These are phyloP conservation scores for Suillus discolor DNA, from an alignment of 768 basidiomycete species.

Conservation along the genomic window DNA sequence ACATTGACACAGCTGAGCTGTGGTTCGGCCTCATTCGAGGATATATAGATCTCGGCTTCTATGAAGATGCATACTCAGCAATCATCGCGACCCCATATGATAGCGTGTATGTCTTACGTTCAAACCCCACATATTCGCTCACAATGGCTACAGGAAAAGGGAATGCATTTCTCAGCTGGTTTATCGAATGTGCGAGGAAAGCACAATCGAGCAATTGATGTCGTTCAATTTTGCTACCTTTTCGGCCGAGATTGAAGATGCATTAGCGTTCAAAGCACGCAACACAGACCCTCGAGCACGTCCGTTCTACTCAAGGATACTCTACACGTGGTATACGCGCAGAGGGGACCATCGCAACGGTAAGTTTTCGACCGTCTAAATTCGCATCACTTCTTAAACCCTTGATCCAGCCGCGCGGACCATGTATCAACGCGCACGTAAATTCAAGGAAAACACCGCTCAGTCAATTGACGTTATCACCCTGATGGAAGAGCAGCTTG, in stretches of 20 bases:
- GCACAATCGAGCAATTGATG: constrained; percentile 77
- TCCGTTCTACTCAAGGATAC: constrained; percentile 86
- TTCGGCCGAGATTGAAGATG: constrained; percentile 84
- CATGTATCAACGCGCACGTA: constrained; percentile 91
- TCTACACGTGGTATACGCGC: constrained; percentile 92
- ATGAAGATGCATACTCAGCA: constrained; percentile 86
- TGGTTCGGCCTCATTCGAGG: constrained; percentile 83
- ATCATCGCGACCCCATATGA: constrained; percentile 75
- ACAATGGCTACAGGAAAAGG: constrained; percentile 57
- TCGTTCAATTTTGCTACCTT: constrained; percentile 84
- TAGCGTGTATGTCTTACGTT: constrained; percentile 63
- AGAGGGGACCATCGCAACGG: constrained; percentile 92
- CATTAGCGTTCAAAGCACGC: constrained; percentile 89
- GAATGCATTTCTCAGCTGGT: constrained; percentile 83
- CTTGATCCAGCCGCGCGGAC: constrained; percentile 71
- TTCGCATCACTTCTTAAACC: constrained; percentile 24
- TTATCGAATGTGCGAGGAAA: constrained; percentile 90
- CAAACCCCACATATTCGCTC: constrained; percentile 11
- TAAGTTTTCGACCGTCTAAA: constrained; percentile 41
- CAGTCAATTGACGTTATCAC: constrained; percentile 40
- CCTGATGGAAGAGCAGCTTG: constrained; percentile 67
- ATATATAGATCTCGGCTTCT: constrained; percentile 68
- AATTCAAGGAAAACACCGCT: constrained; percentile 54
- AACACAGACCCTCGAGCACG: constrained; percentile 87
- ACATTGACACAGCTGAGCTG: constrained; percentile 61